phyloP scores from a whole-genome alignment of 2,329 filamentous ascomycete genomes.

The Phoma sp. region DNA sequence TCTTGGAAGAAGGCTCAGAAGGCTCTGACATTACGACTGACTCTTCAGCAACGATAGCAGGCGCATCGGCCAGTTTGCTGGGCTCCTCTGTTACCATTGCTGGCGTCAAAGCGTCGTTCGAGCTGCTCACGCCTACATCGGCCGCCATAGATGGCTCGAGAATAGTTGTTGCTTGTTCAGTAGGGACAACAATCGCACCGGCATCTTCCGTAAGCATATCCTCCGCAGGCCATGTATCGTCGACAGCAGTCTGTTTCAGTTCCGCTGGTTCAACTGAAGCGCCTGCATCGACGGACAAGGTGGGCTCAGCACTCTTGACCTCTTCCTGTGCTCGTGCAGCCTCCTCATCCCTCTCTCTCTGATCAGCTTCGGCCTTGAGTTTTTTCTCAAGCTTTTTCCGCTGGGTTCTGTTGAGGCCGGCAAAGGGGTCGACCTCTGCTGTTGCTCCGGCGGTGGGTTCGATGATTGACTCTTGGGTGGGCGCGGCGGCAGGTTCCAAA shows the following conservation, averaged over 20 bases:
- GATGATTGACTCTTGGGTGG: neutral
- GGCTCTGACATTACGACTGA: constrained; percentile 7
- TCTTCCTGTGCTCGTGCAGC: neutral
- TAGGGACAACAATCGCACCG: neutral
- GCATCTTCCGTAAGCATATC: constrained; percentile 15
- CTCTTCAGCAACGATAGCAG: neutral
- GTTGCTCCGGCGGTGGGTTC: neutral
- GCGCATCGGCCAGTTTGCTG: neutral
- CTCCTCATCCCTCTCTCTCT: constrained; percentile 18
- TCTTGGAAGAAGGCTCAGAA: constrained; percentile 22
- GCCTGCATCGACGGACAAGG: neutral
- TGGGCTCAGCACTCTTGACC: neutral
- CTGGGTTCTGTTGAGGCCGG: constrained; percentile 36
- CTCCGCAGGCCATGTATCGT: constrained; percentile 12
- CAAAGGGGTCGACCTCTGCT: constrained; percentile 29
- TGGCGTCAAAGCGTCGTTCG: neutral
- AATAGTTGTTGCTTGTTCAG: neutral
- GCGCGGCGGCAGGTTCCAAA: neutral
- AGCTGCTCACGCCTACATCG: neutral
- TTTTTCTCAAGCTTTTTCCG: constrained; percentile 43
- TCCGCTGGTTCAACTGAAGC: neutral
- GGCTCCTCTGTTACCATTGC: neutral
- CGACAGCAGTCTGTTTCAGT: neutral
- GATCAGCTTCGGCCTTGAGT: constrained; percentile 45
- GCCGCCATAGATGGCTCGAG: neutral